phyloP scores from a whole-genome alignment of 495 filamentous ascomycete genomes.

The Talaromyces wortmannii region DNA sequence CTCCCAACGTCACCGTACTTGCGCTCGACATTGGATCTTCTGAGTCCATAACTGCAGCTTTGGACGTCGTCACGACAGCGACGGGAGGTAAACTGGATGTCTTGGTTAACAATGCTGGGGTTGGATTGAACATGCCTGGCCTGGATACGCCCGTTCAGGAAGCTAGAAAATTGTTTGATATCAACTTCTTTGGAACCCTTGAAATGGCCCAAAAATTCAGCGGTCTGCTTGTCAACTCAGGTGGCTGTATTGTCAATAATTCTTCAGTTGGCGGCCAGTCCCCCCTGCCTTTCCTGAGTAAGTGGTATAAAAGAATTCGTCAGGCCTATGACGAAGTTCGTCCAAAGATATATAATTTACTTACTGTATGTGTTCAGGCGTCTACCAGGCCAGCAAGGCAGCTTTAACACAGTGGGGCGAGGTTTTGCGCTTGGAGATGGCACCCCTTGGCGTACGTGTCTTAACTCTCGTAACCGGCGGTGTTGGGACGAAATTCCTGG shows the following conservation, averaged over 20 bases:
- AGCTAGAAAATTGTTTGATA: constrained; percentile 50
- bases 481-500: constrained; percentile 6
- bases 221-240: constrained; percentile 41
- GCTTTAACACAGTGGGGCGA: constrained; percentile 42
- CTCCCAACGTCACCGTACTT: constrained; percentile 8
- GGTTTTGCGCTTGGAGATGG: constrained; percentile 44
- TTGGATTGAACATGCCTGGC: constrained; percentile 41
- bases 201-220: constrained; percentile 47
- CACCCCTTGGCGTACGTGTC: constrained; percentile 47
- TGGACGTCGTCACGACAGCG: constrained; percentile 43
- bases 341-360: neutral
- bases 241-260: constrained; percentile 47
- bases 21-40: constrained; percentile 13
- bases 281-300: constrained; percentile 11
- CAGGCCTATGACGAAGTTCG: neutral
- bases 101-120: constrained; percentile 62
- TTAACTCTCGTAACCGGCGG: constrained; percentile 28
- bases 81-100: constrained; percentile 54
- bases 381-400: constrained; percentile 48
- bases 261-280: neutral
- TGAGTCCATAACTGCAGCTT: constrained; percentile 10
- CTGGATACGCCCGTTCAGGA: constrained; percentile 44
- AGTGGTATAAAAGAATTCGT: constrained; percentile 30
- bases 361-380: neutral
- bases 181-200: constrained; percentile 55